These are phyloP conservation scores for Sclerotinia subarctica DNA, from an alignment of 2,329 filamentous ascomycete genomes.

Conservation along the genomic window DNA sequence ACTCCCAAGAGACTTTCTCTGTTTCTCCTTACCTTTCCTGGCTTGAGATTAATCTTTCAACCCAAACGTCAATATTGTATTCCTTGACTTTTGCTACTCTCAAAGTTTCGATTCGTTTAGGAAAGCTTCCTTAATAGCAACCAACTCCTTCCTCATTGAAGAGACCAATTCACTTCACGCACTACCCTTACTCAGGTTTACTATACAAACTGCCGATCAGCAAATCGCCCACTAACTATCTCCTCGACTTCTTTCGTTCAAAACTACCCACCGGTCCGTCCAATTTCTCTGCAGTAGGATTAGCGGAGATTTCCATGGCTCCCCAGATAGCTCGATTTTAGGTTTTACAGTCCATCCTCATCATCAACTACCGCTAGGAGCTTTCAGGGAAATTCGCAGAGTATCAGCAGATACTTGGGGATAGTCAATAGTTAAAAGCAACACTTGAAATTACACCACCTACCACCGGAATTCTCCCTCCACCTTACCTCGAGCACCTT, in stretches of 20 bases:
- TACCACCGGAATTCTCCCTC: not conserved
- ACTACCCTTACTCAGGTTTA: not conserved
- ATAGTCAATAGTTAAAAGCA: not conserved
- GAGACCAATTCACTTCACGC: not conserved
- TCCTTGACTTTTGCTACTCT: conserved; percentile 3
- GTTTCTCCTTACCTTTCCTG: not conserved
- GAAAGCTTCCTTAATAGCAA: conserved; percentile 6
- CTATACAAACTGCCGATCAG: not conserved
- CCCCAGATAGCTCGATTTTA: not conserved
- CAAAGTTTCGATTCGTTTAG: conserved; percentile 6
- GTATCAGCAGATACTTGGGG: not conserved
- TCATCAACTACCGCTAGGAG: not conserved
- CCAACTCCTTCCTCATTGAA: not conserved
- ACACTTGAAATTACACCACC: not conserved
- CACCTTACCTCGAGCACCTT: not conserved
- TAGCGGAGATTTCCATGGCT: not conserved
- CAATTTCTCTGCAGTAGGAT: not conserved
- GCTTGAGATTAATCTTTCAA: not conserved
- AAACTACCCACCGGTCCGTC: not conserved
- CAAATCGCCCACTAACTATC: not conserved
- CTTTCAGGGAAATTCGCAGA: conserved; percentile 28
- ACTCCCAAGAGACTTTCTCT: not conserved
- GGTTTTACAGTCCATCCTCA: not conserved
- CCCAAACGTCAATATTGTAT: conserved; percentile 2
- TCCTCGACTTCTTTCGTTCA: not conserved